Conservation (phyloP, 805 yeast species). For the Yarrowia phangngaensis region DNA sequence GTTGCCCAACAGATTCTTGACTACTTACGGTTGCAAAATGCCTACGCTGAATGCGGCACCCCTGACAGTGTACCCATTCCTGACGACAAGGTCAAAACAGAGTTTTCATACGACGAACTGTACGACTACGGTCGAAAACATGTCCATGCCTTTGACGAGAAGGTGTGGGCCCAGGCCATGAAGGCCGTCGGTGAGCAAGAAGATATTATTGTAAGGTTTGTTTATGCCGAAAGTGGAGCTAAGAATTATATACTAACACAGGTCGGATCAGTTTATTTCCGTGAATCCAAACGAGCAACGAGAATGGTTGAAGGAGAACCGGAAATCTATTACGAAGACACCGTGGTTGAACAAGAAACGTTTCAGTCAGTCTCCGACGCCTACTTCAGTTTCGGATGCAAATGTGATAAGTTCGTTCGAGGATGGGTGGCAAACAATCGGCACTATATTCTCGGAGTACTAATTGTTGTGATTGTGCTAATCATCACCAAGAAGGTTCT, state of each 20-base stretch:
- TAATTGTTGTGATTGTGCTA: constrained; percentile 11
- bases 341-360: constrained; percentile 12
- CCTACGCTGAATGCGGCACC: constrained; percentile 52
- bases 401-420: constrained; percentile 22
- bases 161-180: constrained; percentile 27
- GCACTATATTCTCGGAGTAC: constrained; percentile 25
- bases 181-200: constrained; percentile 27
- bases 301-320: constrained; percentile 24
- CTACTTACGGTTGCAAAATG: constrained; percentile 63
- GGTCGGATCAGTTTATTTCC: constrained; percentile 23
- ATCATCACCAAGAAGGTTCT: constrained; percentile 9
- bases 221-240: constrained; percentile 5
- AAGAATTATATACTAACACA: constrained; percentile 12
- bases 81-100: constrained; percentile 1
- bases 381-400: constrained; percentile 25
- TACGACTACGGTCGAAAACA: constrained; percentile 12
- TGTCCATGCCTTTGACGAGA: constrained; percentile 24
- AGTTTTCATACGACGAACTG: constrained; percentile 21
- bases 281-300: constrained; percentile 11
- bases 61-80: constrained; percentile 35
- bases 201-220: constrained; percentile 27
- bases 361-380: constrained; percentile 24
- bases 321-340: constrained; percentile 20
- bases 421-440: constrained; percentile 26
- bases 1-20: constrained; percentile 63